Evolutionary conservation across 176 grass and related monocot genomes (phyloP), one percentile per base, ranked within the genome.

Genomic region (Areca catechu): DNA sequence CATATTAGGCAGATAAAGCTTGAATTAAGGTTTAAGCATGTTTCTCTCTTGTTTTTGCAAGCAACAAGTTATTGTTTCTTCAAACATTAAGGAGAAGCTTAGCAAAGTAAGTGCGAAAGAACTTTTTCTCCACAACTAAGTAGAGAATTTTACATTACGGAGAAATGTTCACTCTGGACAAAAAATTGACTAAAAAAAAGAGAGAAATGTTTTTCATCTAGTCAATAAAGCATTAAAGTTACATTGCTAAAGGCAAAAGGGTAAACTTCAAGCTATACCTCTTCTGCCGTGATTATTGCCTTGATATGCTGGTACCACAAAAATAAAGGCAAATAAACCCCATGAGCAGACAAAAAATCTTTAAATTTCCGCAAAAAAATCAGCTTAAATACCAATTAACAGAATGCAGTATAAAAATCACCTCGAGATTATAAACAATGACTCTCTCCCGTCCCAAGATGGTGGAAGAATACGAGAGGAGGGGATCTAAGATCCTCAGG

Each of bases 371-470:
- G 43, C 17, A 24, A 56, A 58, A 28, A 50, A 19, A 61, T 30
- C 51, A 56, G 24, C 22, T 16, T n/a, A 19, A 57, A 23, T 3
- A 59, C 56, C 29, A 58, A 27, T 24, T 50, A 23, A 3, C 22
- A 20, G 4, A 50, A 57, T 16, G 7, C 54, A 15, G 17, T 49
- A 4, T 0, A 53, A 23, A 55, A 19, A 52, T 43, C 53, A 98
- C 93, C 87, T 98, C 93, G 20, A 98, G 83, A 73, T 98, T 98
- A 76, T 92, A 87, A 1, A 98, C 93, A 74, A 98, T 89, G 21
- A 87, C 93, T 19, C 81, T 63, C 84, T 98, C 93, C 16, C 93
- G 87, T 2, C 87, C 93, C 49, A 98, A 78, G 63, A 98, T 98
- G 56, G 93, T 80, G 63, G 93, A 98, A 14, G 93, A 87, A 73